Evolutionary conservation across 768 basidiomycete species (phyloP), one percentile per base, ranked within the genome.

Genomic region (Boletus huronensis): DNA sequence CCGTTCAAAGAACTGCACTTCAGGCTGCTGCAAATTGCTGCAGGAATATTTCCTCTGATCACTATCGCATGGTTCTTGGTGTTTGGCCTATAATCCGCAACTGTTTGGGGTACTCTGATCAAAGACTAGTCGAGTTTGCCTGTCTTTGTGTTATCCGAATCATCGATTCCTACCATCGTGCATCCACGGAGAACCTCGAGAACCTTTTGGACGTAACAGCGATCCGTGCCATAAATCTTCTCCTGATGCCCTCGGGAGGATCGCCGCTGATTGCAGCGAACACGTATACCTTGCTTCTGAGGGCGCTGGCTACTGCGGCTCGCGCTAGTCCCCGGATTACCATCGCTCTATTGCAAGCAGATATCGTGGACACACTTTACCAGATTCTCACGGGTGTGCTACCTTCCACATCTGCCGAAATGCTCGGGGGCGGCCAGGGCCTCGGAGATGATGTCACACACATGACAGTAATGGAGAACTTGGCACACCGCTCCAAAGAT

Each of bases 1-100:
- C 94, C 29, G 95, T 98, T 13, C 97, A 99, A 69, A 83, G 97
- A 47, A 98, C 94, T 0, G 97, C 97, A 23, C 76, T 99, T 25
- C 94, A 97, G 63, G 95, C 97, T 17, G 95, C 95, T 2, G 88
- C 96, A 32, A 98, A 98, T 64, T 98, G 97, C 64, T 98, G 97
- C 73, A 85, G 93, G 46, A 93, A 93, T 68, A 83, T 97, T 48
- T 87, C 92, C 3, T 70, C 88, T 26, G 97, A 98, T 55, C 86
- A 92, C 66, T 95, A 94, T 72, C 69, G 82, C 32, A 93, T 93
- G 84, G 87, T 98, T 65, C 83, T 80, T 38, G 89, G 88, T 43
- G 90, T 93, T 38, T 91, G 89, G 88, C 87, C 95, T 0, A 96
- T 91, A 71, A 87, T 99, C 60, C 86, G 92, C 56, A 93, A 93